phyloP scores from a whole-genome alignment of 768 basidiomycete species.

The Pleurotus tuber-regium region DNA sequence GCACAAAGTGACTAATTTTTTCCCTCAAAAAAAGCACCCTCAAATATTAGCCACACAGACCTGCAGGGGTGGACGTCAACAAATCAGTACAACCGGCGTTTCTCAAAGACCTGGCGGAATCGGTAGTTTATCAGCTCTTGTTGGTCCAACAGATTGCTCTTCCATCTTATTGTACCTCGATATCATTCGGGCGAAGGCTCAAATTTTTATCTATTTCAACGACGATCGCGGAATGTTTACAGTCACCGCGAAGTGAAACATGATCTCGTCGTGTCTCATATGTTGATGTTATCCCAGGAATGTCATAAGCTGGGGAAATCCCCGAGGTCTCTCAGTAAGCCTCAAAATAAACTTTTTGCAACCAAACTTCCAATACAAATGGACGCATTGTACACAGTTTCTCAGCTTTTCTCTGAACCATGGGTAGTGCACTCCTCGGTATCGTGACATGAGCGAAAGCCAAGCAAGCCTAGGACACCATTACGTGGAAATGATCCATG shows the following conservation, averaged over 20 bases:
- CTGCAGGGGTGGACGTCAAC: conserved; percentile 5
- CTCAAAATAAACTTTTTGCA: too few relatives aligned
- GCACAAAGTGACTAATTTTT: neutral
- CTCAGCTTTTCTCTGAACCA: too few relatives aligned
- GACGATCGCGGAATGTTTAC: neutral
- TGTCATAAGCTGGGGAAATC: neutral
- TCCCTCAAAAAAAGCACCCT: neutral
- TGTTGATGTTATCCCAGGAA: conserved; percentile 1
- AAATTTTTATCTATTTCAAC: neutral
- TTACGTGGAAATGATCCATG: too few relatives aligned
- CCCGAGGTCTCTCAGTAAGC: neutral
- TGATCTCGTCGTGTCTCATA: neutral
- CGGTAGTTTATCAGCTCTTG: too few relatives aligned
- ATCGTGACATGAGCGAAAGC: too few relatives aligned
- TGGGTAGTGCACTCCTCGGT: too few relatives aligned
- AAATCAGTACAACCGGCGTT: neutral
- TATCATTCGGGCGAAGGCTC: too few relatives aligned
- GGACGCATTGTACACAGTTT: too few relatives aligned
- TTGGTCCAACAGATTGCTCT: too few relatives aligned
- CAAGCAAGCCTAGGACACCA: too few relatives aligned
- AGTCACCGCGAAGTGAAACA: neutral
- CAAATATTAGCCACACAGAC: neutral
- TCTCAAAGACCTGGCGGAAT: conserved; percentile 3
- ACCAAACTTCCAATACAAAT: too few relatives aligned
- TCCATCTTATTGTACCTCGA: too few relatives aligned